A percentile compares a stretch with the other conserved stretches of the same genome.
These are phyloP conservation scores for Solanum virginianum DNA, from an alignment of 257 asterid species.

Conservation along the genomic window DNA sequence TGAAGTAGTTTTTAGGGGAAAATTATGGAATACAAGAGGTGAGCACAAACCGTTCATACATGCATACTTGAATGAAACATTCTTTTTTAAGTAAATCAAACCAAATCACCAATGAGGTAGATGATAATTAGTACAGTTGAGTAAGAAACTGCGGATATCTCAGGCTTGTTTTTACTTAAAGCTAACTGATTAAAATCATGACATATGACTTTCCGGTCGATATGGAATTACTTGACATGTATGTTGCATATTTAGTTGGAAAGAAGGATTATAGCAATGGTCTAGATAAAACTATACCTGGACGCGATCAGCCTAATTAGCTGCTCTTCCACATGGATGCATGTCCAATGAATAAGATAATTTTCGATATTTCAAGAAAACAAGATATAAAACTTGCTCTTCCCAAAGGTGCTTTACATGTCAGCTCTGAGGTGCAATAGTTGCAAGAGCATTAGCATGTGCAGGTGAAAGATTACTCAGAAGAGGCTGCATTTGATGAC, in stretches of 20 bases:
- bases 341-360: background rate
- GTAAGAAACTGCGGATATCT: background rate
- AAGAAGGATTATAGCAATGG: background rate
- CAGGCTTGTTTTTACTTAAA: background rate
- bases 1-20: background rate
- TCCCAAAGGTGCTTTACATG: background rate
- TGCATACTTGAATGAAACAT: background rate
- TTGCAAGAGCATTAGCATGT: conserved; percentile 81
- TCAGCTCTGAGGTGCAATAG: conserved; percentile 76
- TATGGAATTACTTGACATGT: background rate
- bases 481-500: conserved; percentile 91
- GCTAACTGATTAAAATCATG: background rate
- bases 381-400: background rate
- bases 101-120: background rate
- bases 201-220: background rate
- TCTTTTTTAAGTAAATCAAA: background rate
- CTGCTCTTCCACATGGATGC: conserved; percentile 3
- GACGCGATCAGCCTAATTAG: background rate
- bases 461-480: conserved; percentile 75
- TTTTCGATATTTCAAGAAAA: background rate
- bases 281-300: background rate
- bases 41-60: background rate
- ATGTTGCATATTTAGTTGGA: background rate
- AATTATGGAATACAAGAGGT: background rate
- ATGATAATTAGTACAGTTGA: background rate